Percentiles rank a stretch among this genome's conserved stretches.
Conservation (phyloP, 306 rosid species). For the Carpinus fangiana region DNA sequence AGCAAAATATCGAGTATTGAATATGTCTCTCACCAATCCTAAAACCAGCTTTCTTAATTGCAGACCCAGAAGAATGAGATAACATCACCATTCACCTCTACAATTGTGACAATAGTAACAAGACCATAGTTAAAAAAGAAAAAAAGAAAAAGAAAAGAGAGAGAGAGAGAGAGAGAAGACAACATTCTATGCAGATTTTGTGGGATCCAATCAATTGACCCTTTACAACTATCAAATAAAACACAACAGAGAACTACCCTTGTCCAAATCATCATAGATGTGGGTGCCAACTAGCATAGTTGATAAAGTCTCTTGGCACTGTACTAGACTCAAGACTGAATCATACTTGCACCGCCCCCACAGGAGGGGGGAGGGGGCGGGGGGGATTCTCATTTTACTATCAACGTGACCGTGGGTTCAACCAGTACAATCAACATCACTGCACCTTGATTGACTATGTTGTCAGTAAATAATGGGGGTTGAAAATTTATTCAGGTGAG, state of each 20-base stretch:
- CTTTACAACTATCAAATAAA: neutral
- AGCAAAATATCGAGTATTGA: neutral
- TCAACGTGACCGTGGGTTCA: neutral
- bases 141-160: neutral
- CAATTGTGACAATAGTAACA: neutral
- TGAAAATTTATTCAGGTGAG: neutral
- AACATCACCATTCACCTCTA: neutral
- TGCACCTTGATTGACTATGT: neutral
- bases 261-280: too few relatives aligned
- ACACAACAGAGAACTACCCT: too few relatives aligned
- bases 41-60: neutral
- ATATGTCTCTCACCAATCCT: neutral
- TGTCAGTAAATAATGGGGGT: neutral
- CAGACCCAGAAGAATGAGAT: neutral
- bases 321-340: too few relatives aligned
- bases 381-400: neutral
- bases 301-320: neutral
- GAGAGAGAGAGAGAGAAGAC: too few relatives aligned
- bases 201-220: neutral
- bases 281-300: neutral
- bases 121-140: neutral
- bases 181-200: neutral
- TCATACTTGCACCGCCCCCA: too few relatives aligned
- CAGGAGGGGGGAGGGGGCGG: too few relatives aligned
- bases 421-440: neutral